phyloP scores from a whole-genome alignment of 495 filamentous ascomycete species.

The Xylaria telfairii region DNA sequence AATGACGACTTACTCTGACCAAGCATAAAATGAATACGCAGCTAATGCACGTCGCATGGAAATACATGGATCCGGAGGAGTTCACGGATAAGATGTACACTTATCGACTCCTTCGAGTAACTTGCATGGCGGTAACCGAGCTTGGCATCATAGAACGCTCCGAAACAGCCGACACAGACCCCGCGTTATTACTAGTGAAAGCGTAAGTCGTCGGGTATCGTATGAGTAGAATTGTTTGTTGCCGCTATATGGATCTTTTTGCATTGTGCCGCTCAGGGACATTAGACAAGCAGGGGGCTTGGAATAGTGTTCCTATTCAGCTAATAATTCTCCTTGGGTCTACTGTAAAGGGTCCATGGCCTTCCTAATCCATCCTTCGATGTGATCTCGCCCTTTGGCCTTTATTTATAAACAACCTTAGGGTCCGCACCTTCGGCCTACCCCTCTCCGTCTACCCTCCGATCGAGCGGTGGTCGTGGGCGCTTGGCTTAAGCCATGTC shows the following conservation, averaged over 20 bases:
- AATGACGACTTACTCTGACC: background rate
- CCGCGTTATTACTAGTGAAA: background rate
- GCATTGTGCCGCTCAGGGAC: background rate
- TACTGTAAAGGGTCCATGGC: no score
- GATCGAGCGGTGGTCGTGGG: no score
- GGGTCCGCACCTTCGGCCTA: no score
- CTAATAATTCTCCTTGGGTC: no score
- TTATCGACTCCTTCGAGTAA: background rate
- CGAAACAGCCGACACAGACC: background rate
- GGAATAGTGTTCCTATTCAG: no score
- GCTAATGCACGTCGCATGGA: background rate
- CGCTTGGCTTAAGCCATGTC: no score
- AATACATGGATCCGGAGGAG: background rate
- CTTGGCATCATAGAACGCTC: background rate
- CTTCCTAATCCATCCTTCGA: no score
- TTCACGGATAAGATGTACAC: background rate
- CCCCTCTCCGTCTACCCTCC: no score
- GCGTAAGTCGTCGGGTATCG: background rate
- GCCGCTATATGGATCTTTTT: background rate
- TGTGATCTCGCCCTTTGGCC: no score
- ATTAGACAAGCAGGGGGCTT: background rate
- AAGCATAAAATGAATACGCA: background rate
- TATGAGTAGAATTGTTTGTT: background rate
- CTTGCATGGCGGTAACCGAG: background rate
- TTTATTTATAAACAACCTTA: no score